Conservation (phyloP, 1,284 basidiomycete species). For the Marasmius sp. region DNA sequence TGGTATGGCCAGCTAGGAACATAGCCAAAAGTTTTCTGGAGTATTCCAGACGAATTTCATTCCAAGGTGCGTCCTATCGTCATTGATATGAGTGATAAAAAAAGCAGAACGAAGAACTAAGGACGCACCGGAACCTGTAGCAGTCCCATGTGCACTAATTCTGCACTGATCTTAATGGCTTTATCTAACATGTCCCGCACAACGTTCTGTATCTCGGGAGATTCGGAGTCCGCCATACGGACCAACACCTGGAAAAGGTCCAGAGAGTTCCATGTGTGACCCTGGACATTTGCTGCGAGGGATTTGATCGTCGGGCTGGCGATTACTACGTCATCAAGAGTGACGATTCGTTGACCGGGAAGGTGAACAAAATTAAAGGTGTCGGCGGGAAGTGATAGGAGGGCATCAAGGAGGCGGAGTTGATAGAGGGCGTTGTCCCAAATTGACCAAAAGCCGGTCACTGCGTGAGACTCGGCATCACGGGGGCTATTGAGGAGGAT, state of each 20-base stretch:
- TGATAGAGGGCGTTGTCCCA: slow-evolving; percentile 90
- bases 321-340: slow-evolving; percentile 81
- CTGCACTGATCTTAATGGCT: slow-evolving; percentile 90
- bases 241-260: slow-evolving; percentile 92
- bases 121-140: slow-evolving; percentile 83
- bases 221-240: slow-evolving; percentile 71
- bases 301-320: slow-evolving; percentile 87
- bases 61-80: slow-evolving; percentile 77
- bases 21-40: slow-evolving; percentile 84
- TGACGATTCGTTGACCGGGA: slow-evolving; percentile 78
- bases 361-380: slow-evolving; percentile 90
- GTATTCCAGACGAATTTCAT: slow-evolving; percentile 83
- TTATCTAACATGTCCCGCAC: slow-evolving; percentile 91
- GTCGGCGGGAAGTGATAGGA: slow-evolving; percentile 86
- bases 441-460: slow-evolving; percentile 76
- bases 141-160: slow-evolving; percentile 92
- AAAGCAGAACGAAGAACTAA: not conserved
- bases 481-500: slow-evolving; percentile 73
- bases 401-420: slow-evolving; percentile 83
- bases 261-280: slow-evolving; percentile 91
- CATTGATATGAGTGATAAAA: not conserved
- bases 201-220: slow-evolving; percentile 66
- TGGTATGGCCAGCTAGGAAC: slow-evolving; percentile 92
- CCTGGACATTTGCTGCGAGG: slow-evolving; percentile 82
- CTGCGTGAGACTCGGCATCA: slow-evolving; percentile 71